Evolutionary conservation across 352 stramenopile genomes (phyloP), one percentile per base, ranked within the genome.

Genomic region (Phytophthora pistaciae): DNA sequence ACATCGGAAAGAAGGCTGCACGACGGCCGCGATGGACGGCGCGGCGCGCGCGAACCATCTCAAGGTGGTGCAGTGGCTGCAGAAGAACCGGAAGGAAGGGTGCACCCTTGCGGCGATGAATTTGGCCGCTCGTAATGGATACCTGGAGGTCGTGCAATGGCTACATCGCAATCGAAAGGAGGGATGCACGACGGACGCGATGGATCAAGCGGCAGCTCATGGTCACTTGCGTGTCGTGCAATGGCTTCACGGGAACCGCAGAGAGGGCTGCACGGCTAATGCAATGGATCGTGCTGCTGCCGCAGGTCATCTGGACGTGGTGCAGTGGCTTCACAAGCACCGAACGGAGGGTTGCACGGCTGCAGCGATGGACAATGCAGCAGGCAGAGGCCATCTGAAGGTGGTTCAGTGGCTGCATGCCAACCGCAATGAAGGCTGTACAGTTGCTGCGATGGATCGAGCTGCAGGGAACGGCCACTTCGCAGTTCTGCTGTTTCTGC

Each of bases 401-500:
- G 59, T 74, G 3, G 60, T 80, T 8, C 29, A 70, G n/a, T 80
- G 65, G 65, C 46, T 78, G 36, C 63, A 78, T 33, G 40, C 58
- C 8, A 70, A 75, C 33, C 65, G 70, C 13, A 40, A 0, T 3
- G 74, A 80, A 33, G 74, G 70, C 18, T 80, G 74, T 54, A 71
- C 65, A 6, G 56, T 53, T 13, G 36, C 52, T 14, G 74, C 74
- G 3, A 82, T 82, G 63, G 71, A 82, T 50, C 59, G 63, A 54
- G 70, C 74, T 2, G 70, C 70, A 5, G 44, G 42, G 6, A 62
- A 64, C 3, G 74, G 70, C 13, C 74, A 79, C 42, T 83, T 83
- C 7, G 68, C 85, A 23, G 56, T 87, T 18, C 36, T 87, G 56
- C 58, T 75, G 56, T 80, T 78, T 70, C 68, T 84, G 16, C 66